phyloP scores from a whole-genome alignment of 805 yeast species.

The Candida loeiensis region DNA sequence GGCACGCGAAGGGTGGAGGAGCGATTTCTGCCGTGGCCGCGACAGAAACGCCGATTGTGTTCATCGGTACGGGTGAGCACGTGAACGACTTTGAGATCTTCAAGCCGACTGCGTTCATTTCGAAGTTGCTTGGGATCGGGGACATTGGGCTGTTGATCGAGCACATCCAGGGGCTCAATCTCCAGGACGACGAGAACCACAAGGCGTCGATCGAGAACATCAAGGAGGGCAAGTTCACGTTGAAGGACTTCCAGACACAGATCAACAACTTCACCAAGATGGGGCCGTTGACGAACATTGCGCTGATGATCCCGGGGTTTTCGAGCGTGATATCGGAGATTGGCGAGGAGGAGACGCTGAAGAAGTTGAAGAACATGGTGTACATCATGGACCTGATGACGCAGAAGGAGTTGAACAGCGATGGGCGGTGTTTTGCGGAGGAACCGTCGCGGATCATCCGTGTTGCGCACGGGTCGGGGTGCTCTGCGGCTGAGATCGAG shows the following conservation, averaged over 20 bases:
- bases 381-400: constrained; percentile 96
- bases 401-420: constrained; percentile 81
- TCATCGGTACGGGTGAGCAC: constrained; percentile 98
- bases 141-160: constrained; percentile 93
- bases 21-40: constrained; percentile 98
- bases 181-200: constrained; percentile 64
- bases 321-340: constrained; percentile 78
- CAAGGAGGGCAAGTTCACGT: constrained; percentile 91
- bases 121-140: constrained; percentile 93
- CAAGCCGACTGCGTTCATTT: constrained; percentile 82
- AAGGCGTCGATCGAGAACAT: constrained; percentile 88
- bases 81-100: constrained; percentile 88
- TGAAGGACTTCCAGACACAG: constrained; percentile 88
- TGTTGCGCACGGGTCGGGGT: constrained; percentile 93
- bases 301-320: constrained; percentile 92
- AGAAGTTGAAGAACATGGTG: constrained; percentile 80
- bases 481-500: constrained; percentile 88
- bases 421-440: constrained; percentile 73
- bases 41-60: constrained; percentile 89
- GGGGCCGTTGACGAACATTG: constrained; percentile 94
- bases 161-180: constrained; percentile 81
- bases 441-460: constrained; percentile 85
- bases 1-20: constrained; percentile 99
- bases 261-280: constrained; percentile 92
- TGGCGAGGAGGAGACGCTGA: constrained; percentile 90